Conservation (phyloP, 805 yeast species). For the Schwanniomyces vanrijiae region DNA sequence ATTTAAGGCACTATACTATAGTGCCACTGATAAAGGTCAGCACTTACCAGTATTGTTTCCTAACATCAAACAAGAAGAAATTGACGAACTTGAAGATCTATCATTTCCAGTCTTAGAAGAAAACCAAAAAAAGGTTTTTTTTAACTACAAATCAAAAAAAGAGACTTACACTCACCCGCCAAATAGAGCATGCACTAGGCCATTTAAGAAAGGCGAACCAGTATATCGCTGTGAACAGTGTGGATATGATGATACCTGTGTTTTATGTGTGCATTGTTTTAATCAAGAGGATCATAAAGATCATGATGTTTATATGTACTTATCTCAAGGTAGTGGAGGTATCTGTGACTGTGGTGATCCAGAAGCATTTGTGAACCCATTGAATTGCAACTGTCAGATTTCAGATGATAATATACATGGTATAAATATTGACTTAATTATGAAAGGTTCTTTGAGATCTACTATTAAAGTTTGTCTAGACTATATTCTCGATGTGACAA, state of each 20-base stretch:
- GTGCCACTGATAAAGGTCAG: slow-evolving; percentile 39
- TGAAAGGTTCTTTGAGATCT: slow-evolving; percentile 14
- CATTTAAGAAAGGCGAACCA: slow-evolving; percentile 60
- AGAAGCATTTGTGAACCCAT: slow-evolving; percentile 55
- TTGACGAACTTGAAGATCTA: slow-evolving; percentile 11
- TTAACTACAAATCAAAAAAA: slow-evolving; percentile 7
- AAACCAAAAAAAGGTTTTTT: slow-evolving; percentile 12
- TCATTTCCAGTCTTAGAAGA: slow-evolving; percentile 8
- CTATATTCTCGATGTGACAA: slow-evolving; percentile 44
- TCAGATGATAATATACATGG: neutral
- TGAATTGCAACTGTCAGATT: slow-evolving; percentile 50
- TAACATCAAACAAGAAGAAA: slow-evolving; percentile 16
- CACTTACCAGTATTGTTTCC: slow-evolving; percentile 35
- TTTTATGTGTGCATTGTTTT: slow-evolving; percentile 71
- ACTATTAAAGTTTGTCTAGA: slow-evolving; percentile 39
- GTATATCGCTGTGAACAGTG: slow-evolving; percentile 76
- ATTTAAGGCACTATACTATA: slow-evolving; percentile 29
- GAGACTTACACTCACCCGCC: slow-evolving; percentile 41
- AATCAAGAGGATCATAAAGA: slow-evolving; percentile 65
- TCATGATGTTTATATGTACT: slow-evolving; percentile 60
- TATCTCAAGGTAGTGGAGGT: slow-evolving; percentile 52
- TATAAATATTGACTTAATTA: slow-evolving; percentile 1
- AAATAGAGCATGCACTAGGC: slow-evolving; percentile 69
- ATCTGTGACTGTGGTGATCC: slow-evolving; percentile 76
- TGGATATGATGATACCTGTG: slow-evolving; percentile 77